These are phyloP conservation scores for Suhomyces terraborum DNA, from an alignment of 1,139 yeast species.

Conservation along the genomic window DNA sequence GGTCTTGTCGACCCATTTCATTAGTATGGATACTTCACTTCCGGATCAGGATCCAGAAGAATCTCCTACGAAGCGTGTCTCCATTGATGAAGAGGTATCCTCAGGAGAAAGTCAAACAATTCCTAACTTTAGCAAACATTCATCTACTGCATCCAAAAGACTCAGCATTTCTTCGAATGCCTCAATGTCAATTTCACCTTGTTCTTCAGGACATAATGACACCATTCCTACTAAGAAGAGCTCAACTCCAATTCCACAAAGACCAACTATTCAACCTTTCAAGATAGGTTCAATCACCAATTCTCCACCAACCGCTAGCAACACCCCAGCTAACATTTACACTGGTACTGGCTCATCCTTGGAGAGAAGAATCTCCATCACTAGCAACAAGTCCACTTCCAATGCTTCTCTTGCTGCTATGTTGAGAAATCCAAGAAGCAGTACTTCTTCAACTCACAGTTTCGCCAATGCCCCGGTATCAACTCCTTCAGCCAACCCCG, in stretches of 20 bases:
- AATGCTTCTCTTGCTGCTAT: conserved; percentile 58
- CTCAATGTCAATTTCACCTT: conserved; percentile 37
- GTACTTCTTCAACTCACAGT: conserved; percentile 32
- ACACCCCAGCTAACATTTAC: conserved; percentile 22
- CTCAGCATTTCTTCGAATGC: conserved; percentile 16
- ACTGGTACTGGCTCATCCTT: conserved; percentile 30
- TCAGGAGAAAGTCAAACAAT: conserved; percentile 7
- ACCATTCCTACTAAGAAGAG: conserved; percentile 17
- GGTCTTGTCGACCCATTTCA: conserved; percentile 59
- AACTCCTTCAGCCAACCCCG: conserved; percentile 14
- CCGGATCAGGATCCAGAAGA: conserved; percentile 9
- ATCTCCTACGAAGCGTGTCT: conserved; percentile 5
- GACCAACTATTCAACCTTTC: conserved; percentile 56
- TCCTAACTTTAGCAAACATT: conserved; percentile 5
- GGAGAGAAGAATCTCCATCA: conserved; percentile 46
- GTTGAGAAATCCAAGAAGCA: conserved; percentile 48
- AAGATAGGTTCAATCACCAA: conserved; percentile 62
- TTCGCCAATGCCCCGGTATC: conserved; percentile 34
- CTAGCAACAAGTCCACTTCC: conserved; percentile 53
- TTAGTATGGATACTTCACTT: conserved; percentile 40
- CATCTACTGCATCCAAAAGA: conserved; percentile 15
- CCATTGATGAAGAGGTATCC: conserved; percentile 9
- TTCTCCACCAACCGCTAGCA: conserved; percentile 40
- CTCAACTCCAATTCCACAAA: conserved; percentile 23
- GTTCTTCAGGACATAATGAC: conserved; percentile 21